Conservation (phyloP, 2,329 filamentous ascomycete species). For the Rosellinia necatrix region DNA sequence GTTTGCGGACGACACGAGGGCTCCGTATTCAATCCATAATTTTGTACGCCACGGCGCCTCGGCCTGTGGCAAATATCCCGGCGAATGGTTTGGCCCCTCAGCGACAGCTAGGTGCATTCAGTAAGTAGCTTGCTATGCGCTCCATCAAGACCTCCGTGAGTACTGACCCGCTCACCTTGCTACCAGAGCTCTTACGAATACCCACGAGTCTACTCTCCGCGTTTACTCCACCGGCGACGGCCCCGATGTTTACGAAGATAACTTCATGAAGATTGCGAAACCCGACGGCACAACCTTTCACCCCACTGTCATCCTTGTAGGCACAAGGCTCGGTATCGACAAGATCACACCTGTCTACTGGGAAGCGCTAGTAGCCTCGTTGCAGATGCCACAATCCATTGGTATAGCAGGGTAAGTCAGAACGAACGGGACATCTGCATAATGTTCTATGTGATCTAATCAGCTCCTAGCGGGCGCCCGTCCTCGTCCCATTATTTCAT, state of each 20-base stretch:
- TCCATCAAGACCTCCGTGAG: neutral
- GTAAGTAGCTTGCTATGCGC: conserved; percentile 55
- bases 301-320: conserved; percentile 86
- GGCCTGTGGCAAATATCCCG: conserved; percentile 90
- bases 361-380: conserved; percentile 82
- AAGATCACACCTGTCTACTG: conserved; percentile 94
- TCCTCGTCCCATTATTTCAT: conserved; percentile 77
- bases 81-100: conserved; percentile 98
- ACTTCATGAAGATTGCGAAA: conserved; percentile 77
- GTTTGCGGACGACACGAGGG: conserved; percentile 84
- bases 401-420: conserved; percentile 84
- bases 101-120: conserved; percentile 93
- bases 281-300: conserved; percentile 69
- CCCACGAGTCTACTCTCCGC: conserved; percentile 66
- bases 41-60: conserved; percentile 88
- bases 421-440: neutral
- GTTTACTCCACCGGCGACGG: conserved; percentile 92
- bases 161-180: conserved; percentile 19
- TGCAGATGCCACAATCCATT: conserved; percentile 90
- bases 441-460: conserved; percentile 20
- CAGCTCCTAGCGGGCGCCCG: conserved; percentile 73
- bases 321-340: conserved; percentile 88
- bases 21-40: conserved; percentile 92
- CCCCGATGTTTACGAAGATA: conserved; percentile 91
- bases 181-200: conserved; percentile 72